These are phyloP conservation scores for Zanthoxylum bungeanum DNA, from an alignment of 345 rosid genomes.

Conservation along the genomic window DNA sequence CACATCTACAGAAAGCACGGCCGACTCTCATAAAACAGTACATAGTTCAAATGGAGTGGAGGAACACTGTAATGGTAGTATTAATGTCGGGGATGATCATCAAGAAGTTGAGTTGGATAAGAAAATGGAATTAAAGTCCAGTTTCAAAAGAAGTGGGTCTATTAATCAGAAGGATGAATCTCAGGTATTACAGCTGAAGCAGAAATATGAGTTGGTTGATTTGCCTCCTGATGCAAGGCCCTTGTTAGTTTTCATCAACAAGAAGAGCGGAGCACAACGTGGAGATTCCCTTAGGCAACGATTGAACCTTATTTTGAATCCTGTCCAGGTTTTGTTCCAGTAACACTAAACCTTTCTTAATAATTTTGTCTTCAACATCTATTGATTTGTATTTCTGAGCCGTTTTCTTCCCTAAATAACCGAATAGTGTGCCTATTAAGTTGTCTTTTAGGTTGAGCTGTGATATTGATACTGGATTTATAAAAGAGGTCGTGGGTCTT, in stretches of 20 bases:
- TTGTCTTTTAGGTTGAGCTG: background rate
- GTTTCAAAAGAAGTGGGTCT: constrained; percentile 64
- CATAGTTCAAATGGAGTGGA: constrained; percentile 45
- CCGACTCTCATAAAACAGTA: constrained; percentile 38
- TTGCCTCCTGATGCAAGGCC: constrained; percentile 83
- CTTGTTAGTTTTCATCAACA: constrained; percentile 78
- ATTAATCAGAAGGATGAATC: constrained; percentile 74
- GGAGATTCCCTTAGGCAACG: constrained; percentile 74
- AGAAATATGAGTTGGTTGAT: constrained; percentile 72
- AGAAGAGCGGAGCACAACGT: constrained; percentile 87
- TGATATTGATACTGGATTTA: background rate
- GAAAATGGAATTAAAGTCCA: constrained; percentile 46
- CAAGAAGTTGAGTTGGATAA: constrained; percentile 45
- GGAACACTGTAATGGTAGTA: constrained; percentile 45
- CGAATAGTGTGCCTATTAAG: background rate
- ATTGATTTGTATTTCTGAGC: background rate
- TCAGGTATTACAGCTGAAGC: constrained; percentile 58
- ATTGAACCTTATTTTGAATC: constrained; percentile 77
- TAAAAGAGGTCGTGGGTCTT: background rate
- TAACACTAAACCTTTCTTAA: background rate
- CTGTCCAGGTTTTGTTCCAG: constrained; percentile 64
- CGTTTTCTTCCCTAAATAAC: background rate
- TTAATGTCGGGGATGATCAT: constrained; percentile 28
- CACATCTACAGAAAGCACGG: constrained; percentile 52
- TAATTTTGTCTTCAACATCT: background rate